Base-by-base conservation (phyloP, 2,329 filamentous ascomycete species). In the Fusarium aywerte region DNA sequence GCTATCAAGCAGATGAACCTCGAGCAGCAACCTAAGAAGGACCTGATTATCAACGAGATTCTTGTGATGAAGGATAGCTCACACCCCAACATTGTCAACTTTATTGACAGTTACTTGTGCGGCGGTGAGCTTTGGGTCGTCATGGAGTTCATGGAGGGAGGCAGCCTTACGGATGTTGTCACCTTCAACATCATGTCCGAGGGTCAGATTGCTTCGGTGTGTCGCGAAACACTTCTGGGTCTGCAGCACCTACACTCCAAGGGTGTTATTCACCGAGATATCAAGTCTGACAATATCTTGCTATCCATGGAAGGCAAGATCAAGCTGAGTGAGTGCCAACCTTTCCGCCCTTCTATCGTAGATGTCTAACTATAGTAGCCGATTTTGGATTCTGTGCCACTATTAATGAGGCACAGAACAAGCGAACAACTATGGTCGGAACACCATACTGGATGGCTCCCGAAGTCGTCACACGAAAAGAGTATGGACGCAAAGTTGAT, bases 391-490 rank as follows among this genome's bases (percentile, higher is more conserved):
- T 99, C 82, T 98, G 96, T 79, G 96, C 96, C 23, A 96, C 97
- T 76, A 97, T 98, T 80, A 98, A 97, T 76, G 95, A 98, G 75
- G 91, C 91, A 27, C 94, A 97, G 73, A 96, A 94, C 81, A 98
- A 98, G 85, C 91, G 96, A 62, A 98, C 94, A 6, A 99, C 96
- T 15, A 99, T 98, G 96, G 96, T 99, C 42, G 96, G 96, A 53
- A 98, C 96, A 9, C 96, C 96, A 3, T 99, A 99, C 80, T 99
- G 96, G 96, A 99, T 99, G 96, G 96, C 96, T 2, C 96, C 96
- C 5, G 96, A 99, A 80, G 95, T 99, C 21, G 96, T 99, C 27
- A 98, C 93, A 8, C 86, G 94, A 39, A 98, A 98, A 79, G 96
- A 98, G 80, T 99, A 99, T 79, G 96, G 96, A 69, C 91, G 95